These are phyloP conservation scores for Saccharomycopsis fodiens DNA, from an alignment of 805 yeast species.

Conservation along the genomic window DNA sequence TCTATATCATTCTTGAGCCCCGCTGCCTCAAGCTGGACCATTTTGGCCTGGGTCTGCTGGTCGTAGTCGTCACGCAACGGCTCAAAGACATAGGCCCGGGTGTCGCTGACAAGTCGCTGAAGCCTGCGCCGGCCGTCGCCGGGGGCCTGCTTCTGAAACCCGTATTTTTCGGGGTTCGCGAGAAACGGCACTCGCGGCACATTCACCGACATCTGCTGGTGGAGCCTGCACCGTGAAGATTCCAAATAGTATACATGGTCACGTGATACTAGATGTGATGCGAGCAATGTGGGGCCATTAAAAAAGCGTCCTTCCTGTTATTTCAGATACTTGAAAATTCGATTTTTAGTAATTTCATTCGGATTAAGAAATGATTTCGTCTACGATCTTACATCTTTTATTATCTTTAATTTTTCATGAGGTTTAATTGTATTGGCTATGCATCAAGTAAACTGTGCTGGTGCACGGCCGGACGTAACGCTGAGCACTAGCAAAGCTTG, in stretches of 20 bases:
- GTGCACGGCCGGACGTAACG: no score
- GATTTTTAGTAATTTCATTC: no score
- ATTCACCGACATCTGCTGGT: background rate
- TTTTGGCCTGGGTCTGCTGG: constrained; percentile 53
- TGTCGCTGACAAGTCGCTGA: constrained; percentile 28
- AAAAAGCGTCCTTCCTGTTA: no score
- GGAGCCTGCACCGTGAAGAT: background rate
- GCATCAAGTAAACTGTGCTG: no score
- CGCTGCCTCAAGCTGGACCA: constrained; percentile 44
- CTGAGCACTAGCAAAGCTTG: no score
- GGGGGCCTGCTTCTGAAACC: constrained; percentile 25
- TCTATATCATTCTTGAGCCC: constrained; percentile 49
- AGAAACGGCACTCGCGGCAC: constrained; percentile 25
- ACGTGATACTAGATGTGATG: no score
- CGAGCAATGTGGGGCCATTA: no score
- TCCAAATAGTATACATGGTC: background rate
- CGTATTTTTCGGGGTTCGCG: constrained; percentile 24
- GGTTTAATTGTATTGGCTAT: no score
- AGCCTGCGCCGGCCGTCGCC: constrained; percentile 21
- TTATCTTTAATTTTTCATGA: no score
- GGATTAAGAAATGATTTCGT: no score
- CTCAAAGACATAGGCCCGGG: constrained; percentile 25
- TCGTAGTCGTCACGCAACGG: constrained; percentile 56
- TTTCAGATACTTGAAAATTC: no score
- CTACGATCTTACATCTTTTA: no score